Percentiles rank a stretch among this genome's conserved stretches.
Conservation (phyloP, 2,329 filamentous ascomycete species). For the Tolypocladium tundrense region DNA sequence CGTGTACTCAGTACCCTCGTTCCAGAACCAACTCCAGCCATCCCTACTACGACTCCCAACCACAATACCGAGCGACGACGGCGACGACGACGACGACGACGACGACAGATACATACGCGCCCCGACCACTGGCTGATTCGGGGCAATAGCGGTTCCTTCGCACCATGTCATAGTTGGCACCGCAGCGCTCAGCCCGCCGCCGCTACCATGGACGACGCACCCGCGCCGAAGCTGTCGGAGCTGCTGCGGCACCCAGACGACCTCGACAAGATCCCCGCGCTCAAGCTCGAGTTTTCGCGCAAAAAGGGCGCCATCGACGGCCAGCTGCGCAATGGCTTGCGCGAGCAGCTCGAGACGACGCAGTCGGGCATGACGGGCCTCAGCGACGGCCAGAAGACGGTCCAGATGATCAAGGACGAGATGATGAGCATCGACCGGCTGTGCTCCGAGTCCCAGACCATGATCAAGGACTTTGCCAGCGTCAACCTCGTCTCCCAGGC, state of each 20-base stretch:
- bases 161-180: constrained; percentile 10
- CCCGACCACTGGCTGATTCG: background rate
- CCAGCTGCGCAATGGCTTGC: constrained; percentile 77
- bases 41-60: background rate
- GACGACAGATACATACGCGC: background rate
- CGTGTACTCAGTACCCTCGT: background rate
- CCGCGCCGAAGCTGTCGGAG: constrained; percentile 75
- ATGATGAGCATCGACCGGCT: constrained; percentile 98
- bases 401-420: constrained; percentile 91
- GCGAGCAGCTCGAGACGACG: constrained; percentile 88
- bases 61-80: background rate
- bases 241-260: constrained; percentile 92
- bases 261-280: constrained; percentile 82
- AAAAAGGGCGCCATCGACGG: constrained; percentile 89
- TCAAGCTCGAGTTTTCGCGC: constrained; percentile 87
- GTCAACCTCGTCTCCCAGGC: constrained; percentile 89
- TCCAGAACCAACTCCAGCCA: background rate
- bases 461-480: constrained; percentile 92
- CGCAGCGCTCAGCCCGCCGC: constrained; percentile 6
- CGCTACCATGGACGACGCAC: constrained; percentile 41
- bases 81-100: background rate
- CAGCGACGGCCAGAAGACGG: constrained; percentile 80
- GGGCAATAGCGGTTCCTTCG: background rate
- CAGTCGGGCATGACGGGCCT: constrained; percentile 87
- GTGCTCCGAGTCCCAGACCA: constrained; percentile 92